A percentile compares a stretch with the other conserved stretches of the same genome.
Evolutionary conservation across 352 stramenopile species (phyloP).

Genomic region (Phytopythium montanum): DNA sequence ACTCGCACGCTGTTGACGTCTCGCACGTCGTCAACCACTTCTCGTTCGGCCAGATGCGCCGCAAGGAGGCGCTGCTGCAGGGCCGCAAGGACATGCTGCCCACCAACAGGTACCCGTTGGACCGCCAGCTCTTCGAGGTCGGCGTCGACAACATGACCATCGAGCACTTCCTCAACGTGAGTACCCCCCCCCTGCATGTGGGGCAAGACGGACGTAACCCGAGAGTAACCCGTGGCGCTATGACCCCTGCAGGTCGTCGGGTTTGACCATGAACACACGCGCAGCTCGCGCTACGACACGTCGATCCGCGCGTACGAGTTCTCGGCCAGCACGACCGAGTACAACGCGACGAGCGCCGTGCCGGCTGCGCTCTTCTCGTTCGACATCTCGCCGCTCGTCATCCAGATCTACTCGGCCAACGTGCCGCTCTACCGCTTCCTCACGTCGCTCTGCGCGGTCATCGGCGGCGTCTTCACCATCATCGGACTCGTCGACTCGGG

Average conservation of each 20-base stretch:
- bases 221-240: too few species aligned
- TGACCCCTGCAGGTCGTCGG: conserved; percentile 48
- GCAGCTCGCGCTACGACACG: conserved; percentile 47
- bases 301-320: conserved; percentile 71
- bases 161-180: conserved; percentile 80
- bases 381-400: conserved; percentile 78
- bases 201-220: conserved; percentile 2
- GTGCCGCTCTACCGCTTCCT: conserved; percentile 85
- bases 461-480: conserved; percentile 82
- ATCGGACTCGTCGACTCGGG: conserved; percentile 80
- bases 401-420: conserved; percentile 58
- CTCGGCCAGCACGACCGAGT: conserved; percentile 73
- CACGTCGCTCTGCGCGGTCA: conserved; percentile 77
- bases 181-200: conserved; percentile 23
- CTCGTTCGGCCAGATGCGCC: conserved; percentile 80
- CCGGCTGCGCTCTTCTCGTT: conserved; percentile 73
- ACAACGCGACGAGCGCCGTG: conserved; percentile 52
- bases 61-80: conserved; percentile 52
- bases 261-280: conserved; percentile 62
- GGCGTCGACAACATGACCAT: conserved; percentile 73
- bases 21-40: conserved; percentile 81
- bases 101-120: conserved; percentile 65
- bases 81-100: conserved; percentile 36
- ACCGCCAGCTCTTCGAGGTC: conserved; percentile 45
- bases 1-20: conserved; percentile 50